phyloP scores from a whole-genome alignment of 2,329 filamentous ascomycete genomes.

The Beauveria sp. region DNA sequence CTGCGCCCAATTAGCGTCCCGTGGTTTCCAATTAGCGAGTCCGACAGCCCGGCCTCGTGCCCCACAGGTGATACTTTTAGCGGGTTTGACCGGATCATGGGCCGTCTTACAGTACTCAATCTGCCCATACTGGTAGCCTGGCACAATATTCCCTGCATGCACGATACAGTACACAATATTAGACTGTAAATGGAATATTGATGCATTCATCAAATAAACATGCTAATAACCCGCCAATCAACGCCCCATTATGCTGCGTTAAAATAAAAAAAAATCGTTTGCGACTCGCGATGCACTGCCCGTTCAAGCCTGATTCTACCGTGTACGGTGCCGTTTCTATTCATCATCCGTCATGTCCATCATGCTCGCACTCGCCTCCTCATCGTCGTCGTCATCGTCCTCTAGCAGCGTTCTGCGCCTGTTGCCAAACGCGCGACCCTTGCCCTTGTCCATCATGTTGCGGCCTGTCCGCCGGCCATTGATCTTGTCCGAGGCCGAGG shows the following conservation, averaged over 20 bases:
- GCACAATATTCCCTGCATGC: not conserved
- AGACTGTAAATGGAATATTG: not conserved
- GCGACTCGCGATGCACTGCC: not conserved
- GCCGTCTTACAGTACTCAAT: not conserved
- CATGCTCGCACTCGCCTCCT: constrained; percentile 36
- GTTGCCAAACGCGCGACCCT: constrained; percentile 32
- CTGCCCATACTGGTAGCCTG: not conserved
- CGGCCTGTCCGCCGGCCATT: constrained; percentile 20
- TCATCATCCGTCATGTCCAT: constrained; percentile 53
- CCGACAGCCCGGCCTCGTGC: not conserved
- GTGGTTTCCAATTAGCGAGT: not conserved
- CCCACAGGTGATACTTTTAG: not conserved
- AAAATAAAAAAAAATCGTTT: not conserved
- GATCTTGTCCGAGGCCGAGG: constrained; percentile 32
- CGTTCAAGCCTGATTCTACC: not conserved
- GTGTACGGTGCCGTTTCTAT: constrained; percentile 12
- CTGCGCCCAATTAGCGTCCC: not conserved
- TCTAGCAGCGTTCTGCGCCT: constrained; percentile 25
- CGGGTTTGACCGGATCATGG: not conserved
- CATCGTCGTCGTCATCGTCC: constrained; percentile 28
- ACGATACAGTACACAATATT: not conserved
- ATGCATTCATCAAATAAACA: not conserved
- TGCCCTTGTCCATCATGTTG: constrained; percentile 35
- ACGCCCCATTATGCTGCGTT: not conserved
- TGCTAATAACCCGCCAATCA: constrained; percentile 2